Percentiles rank a stretch among this genome's conserved stretches.
phyloP scores from a whole-genome alignment of 148 eudicot species.

The Camellia granthamiana region DNA sequence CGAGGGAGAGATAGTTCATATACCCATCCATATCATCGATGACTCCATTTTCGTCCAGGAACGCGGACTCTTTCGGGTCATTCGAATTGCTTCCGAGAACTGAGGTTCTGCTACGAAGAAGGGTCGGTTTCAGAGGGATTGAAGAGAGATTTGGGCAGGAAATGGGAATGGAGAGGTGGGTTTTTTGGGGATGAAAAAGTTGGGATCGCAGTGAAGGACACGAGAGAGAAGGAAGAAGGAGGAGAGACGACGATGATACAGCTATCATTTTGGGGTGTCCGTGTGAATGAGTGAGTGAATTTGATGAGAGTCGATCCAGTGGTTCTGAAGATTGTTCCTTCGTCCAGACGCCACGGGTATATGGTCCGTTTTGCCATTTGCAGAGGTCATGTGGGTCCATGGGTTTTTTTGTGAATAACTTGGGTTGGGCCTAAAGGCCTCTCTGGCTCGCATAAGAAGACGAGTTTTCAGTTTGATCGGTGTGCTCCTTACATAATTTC shows the following conservation, averaged over 20 bases:
- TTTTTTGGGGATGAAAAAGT: conserved; percentile 11
- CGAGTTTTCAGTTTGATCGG: too few species aligned
- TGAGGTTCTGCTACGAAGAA: conserved; percentile 10
- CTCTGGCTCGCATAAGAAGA: too few species aligned
- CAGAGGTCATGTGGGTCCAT: too few species aligned
- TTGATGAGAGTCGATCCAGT: too few species aligned
- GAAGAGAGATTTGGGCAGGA: conserved; percentile 20
- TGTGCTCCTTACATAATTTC: too few species aligned
- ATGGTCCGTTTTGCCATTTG: too few species aligned
- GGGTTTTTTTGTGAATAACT: too few species aligned
- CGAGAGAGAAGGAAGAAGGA: conserved; percentile 18
- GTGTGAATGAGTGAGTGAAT: neutral
- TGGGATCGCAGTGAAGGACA: conserved; percentile 17
- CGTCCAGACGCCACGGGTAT: too few species aligned
- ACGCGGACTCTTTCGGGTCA: conserved; percentile 30
- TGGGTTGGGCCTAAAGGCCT: too few species aligned
- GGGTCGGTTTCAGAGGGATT: conserved; percentile 11
- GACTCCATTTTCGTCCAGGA: conserved; percentile 61
- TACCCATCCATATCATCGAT: conserved; percentile 82
- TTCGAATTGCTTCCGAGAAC: conserved; percentile 32
- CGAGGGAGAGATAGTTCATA: conserved; percentile 81
- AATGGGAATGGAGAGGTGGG: conserved; percentile 30
- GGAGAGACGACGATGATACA: neutral
- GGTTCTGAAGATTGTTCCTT: too few species aligned
- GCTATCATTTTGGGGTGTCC: neutral